Conservation (phyloP, 148 eudicot genomes). For the Rhododendron ovatum region DNA sequence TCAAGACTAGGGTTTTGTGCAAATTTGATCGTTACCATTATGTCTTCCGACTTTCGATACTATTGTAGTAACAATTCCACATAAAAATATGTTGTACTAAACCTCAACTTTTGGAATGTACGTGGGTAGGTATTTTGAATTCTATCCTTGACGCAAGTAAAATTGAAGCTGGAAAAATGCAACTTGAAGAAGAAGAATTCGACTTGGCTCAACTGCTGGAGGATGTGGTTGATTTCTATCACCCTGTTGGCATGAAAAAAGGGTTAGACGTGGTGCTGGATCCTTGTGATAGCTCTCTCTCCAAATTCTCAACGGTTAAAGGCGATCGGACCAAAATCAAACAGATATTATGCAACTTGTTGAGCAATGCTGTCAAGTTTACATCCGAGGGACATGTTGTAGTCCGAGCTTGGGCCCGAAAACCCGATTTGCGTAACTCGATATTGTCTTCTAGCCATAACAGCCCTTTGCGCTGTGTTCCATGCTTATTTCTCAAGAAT, state of each 20-base stretch:
- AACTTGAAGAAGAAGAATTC: conserved; percentile 55
- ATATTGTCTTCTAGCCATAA: conserved; percentile 36
- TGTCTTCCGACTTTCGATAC: too few relatives aligned
- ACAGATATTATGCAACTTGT: conserved; percentile 60
- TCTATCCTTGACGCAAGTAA: conserved; percentile 68
- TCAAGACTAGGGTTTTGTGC: neutral
- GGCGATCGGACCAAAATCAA: conserved; percentile 68
- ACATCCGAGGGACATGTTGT: conserved; percentile 64
- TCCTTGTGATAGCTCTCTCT: conserved; percentile 54
- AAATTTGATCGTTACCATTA: neutral
- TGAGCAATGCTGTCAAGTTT: conserved; percentile 83
- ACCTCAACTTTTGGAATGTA: neutral
- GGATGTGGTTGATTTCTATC: conserved; percentile 58
- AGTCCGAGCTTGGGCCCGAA: conserved; percentile 58
- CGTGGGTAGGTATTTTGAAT: conserved; percentile 49
- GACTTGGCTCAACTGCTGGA: conserved; percentile 53
- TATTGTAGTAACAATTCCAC: too few relatives aligned
- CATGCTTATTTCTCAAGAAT: conserved; percentile 24
- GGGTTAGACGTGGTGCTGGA: conserved; percentile 75
- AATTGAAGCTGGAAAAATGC: conserved; percentile 81
- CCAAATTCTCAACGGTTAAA: conserved; percentile 37
- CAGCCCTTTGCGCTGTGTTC: conserved; percentile 23
- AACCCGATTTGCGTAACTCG: conserved; percentile 30
- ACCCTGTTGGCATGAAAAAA: conserved; percentile 61
- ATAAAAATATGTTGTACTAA: too few relatives aligned